A percentile compares a stretch with the other conserved stretches of the same genome.
Conservation (phyloP, 2,329 filamentous ascomycete species). For the Intubia oerlemansii region DNA sequence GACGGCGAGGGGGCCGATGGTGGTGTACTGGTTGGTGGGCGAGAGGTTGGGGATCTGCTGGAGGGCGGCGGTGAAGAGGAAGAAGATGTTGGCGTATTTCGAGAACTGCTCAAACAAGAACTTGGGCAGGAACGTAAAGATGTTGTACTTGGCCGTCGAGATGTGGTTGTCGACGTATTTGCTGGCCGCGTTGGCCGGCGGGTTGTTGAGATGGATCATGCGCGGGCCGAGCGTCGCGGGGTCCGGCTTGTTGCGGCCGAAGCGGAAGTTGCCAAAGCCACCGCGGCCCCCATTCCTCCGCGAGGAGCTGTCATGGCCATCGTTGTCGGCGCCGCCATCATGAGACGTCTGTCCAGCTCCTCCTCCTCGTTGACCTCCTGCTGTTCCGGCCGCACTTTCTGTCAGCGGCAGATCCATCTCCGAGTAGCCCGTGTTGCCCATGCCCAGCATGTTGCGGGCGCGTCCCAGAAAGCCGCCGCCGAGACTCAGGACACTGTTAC, state of each 20-base stretch:
- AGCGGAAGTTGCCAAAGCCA: conserved; percentile 62
- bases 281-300: too few species aligned
- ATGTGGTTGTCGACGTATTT: conserved; percentile 95
- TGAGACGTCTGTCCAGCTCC: too few species aligned
- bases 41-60: conserved; percentile 93
- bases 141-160: conserved; percentile 93
- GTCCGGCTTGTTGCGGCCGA: conserved; percentile 66
- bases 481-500: conserved; percentile 74
- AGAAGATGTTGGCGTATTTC: conserved; percentile 97
- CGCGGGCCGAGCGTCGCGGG: conserved; percentile 79
- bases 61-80: conserved; percentile 85
- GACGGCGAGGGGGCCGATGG: conserved; percentile 78
- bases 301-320: too few species aligned
- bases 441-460: conserved; percentile 78
- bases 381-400: conserved; percentile 39
- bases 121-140: conserved; percentile 82
- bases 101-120: conserved; percentile 98
- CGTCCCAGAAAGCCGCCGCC: conserved; percentile 73
- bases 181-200: conserved; percentile 70
- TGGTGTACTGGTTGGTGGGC: conserved; percentile 88
- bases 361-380: too few species aligned
- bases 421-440: conserved; percentile 62
- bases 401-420: conserved; percentile 97
- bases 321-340: conserved; percentile 8
- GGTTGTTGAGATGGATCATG: conserved; percentile 90